These are phyloP conservation scores for Paramecium sonneborni DNA, from an alignment of 73 alveolate species.

Conservation along the genomic window DNA sequence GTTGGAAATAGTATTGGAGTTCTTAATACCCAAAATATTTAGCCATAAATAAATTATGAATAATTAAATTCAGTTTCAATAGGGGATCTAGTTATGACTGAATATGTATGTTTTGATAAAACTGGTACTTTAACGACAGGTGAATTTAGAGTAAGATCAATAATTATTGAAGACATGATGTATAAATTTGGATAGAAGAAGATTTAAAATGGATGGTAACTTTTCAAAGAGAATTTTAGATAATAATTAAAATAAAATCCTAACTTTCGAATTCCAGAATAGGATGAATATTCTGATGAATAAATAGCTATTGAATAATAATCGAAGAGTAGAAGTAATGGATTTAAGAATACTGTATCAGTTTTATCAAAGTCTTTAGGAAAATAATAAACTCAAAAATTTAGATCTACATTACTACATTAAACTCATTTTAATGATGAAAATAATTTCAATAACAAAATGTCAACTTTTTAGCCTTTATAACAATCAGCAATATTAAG, in stretches of 20 bases:
- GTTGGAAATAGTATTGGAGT: not conserved
- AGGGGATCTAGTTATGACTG: slow-evolving; percentile 47
- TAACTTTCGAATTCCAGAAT: not conserved
- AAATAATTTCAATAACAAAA: not conserved
- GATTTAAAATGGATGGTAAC: not conserved
- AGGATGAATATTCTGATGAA: not conserved
- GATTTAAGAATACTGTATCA: not conserved
- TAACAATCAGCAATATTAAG: not conserved
- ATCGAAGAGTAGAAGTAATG: not conserved
- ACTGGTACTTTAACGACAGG: slow-evolving; percentile 41
- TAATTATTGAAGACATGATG: slow-evolving; percentile 12
- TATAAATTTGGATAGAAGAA: not conserved
- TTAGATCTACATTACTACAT: not conserved
- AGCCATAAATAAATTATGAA: not conserved
- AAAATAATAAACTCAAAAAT: not conserved
- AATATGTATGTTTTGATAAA: slow-evolving; percentile 43
- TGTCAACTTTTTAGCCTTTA: not conserved
- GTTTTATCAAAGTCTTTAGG: not conserved
- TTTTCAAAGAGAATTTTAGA: not conserved
- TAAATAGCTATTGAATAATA: not conserved
- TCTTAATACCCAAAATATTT: not conserved
- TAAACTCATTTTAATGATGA: not conserved
- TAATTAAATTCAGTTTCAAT: not conserved
- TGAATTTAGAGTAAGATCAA: not conserved
- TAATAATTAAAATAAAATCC: slow-evolving; percentile 4